Base-by-base conservation (phyloP, 306 rosid genomes). In the Elaeagnus macrophylla region DNA sequence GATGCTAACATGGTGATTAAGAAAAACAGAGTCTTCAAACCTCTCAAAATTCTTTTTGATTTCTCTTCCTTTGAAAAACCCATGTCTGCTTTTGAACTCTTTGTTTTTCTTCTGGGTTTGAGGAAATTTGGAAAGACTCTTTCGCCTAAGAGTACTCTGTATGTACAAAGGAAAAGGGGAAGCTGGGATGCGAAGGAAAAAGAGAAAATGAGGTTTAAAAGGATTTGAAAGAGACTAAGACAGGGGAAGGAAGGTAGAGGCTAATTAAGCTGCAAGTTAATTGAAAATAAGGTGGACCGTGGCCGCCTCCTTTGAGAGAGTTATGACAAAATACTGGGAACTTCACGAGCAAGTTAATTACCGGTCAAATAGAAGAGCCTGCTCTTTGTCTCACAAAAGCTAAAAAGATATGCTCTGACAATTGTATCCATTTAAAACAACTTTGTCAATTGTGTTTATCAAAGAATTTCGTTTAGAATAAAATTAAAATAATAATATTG, bases 1-100 rank as follows among this genome's bases (percentile, higher is more conserved):
- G 96, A 93, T 1, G 83, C 59, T 51, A 93, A 37, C 99, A 93
- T 93, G 10, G 95, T 59, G 74, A 87, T 79, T 47, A 88, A 70
- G 83, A 93, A 81, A 73, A 93, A 93, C 46, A 84, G 1, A 1
- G 96, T 93, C 64, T 88, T 93, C 7, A 93, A 48, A 0, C 78
- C 95, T 37, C 99, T 79, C 61, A 65, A 40, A 1, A 93, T 45
- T 58, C 79, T 81, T 13, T 66, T 76, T 2, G 85, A 79, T 72
- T 76, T 82, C 66, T 82, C 96, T 58, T 88, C 95, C 60, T 93
- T 93, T 3, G 66, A 69, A 52, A 87, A 82, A 20, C 95, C 94
- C 96, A 93, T 93, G 15, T 48, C 44, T 43, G 0, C 8, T 12
- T 11, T 50, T 51, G 7, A 6, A 7, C n/a, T 6, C 5, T 5